Evolutionary conservation across 306 rosid species (phyloP).

Genomic region (Corylus heterophylla): DNA sequence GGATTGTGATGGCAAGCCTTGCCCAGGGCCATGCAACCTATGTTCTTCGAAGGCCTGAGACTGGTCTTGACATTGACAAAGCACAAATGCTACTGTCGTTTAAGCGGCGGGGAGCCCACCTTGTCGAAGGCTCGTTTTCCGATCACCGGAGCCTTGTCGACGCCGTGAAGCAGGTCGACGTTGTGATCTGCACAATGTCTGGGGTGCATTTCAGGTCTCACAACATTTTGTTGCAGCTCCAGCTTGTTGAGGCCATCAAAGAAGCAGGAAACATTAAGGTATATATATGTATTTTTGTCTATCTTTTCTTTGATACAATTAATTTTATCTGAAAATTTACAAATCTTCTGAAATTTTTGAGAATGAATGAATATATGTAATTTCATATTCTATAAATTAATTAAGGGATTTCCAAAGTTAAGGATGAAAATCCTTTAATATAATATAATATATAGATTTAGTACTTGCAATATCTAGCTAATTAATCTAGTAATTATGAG

Average conservation of each 20-base stretch:
- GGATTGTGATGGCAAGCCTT: constrained; percentile 69
- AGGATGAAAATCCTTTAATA: no score
- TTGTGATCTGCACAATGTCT: constrained; percentile 75
- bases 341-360: no score
- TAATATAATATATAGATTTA: no score
- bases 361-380: no score
- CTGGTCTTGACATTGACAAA: constrained; percentile 71
- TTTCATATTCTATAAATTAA: no score
- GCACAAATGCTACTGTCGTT: constrained; percentile 59
- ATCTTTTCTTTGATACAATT: no score
- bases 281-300: neutral
- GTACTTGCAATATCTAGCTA: no score
- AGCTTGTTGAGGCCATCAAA: constrained; percentile 80
- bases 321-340: no score
- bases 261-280: constrained; percentile 84
- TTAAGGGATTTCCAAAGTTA: no score
- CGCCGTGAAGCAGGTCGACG: constrained; percentile 70
- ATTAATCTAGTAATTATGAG: no score
- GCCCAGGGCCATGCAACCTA: constrained; percentile 68
- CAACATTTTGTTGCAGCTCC: constrained; percentile 67
- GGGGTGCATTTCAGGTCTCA: constrained; percentile 79
- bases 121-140: constrained; percentile 64
- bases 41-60: constrained; percentile 67
- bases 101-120: constrained; percentile 71
- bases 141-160: constrained; percentile 65